Percentiles rank a stretch among this genome's conserved stretches.
Evolutionary conservation across 2,329 filamentous ascomycete genomes (phyloP).

Genomic region (Rutstroemia sp.): DNA sequence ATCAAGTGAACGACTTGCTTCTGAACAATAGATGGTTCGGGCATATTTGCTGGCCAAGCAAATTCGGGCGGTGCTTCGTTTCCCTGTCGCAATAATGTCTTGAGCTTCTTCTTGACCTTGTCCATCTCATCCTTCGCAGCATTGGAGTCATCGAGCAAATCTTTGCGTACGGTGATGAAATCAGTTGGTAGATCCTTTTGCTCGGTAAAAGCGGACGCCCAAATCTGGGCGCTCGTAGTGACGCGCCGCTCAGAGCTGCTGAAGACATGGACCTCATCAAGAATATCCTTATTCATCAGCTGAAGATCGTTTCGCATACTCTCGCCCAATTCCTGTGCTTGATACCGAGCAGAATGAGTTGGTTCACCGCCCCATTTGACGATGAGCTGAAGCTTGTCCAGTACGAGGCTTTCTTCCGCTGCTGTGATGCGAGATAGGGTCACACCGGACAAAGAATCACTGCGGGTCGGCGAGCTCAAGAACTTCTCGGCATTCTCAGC

Average conservation of each 20-base stretch:
- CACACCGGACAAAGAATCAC: slow-evolving; percentile 81
- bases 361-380: slow-evolving; percentile 99
- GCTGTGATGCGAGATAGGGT: slow-evolving; percentile 93
- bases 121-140: slow-evolving; percentile 99
- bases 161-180: slow-evolving; percentile 86
- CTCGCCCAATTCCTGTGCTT: slow-evolving; percentile 87
- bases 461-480: slow-evolving; percentile 49
- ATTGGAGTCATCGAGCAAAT: slow-evolving; percentile 93
- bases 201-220: slow-evolving; percentile 81
- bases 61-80: slow-evolving; percentile 91
- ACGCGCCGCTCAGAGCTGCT: slow-evolving; percentile 93
- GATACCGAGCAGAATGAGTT: slow-evolving; percentile 93
- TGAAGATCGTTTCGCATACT: slow-evolving; percentile 95
- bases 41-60: slow-evolving; percentile 93
- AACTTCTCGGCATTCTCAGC: slow-evolving; percentile 6
- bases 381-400: slow-evolving; percentile 94
- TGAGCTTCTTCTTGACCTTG: slow-evolving; percentile 99
- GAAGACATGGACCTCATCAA: slow-evolving; percentile 90
- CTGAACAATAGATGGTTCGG: slow-evolving; percentile 89
- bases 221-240: slow-evolving; percentile 94
- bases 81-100: slow-evolving; percentile 84
- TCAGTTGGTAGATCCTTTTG: slow-evolving; percentile 79
- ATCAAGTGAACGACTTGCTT: slow-evolving; percentile 89
- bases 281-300: slow-evolving; percentile 82
- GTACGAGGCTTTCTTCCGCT: slow-evolving; percentile 81